Evolutionary conservation across 108 stramenopile genomes (phyloP).

Genomic region (Pseudonitzschia multiseries): DNA sequence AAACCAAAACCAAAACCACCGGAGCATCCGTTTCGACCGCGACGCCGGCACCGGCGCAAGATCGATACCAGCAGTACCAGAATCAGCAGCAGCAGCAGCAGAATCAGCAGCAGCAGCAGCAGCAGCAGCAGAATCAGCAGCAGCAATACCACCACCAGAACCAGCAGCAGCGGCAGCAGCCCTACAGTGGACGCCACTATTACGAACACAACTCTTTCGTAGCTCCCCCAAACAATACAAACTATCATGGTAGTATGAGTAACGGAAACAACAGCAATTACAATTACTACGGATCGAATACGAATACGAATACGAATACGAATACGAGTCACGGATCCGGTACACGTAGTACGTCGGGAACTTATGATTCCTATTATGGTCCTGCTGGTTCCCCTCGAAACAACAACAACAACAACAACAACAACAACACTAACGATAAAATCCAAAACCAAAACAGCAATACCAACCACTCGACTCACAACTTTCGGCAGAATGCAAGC

Average conservation of each 20-base stretch:
- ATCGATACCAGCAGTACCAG: neutral
- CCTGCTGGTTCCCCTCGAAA: neutral
- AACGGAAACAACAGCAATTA: neutral
- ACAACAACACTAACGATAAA: neutral
- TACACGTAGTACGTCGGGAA: too few species aligned
- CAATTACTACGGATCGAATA: conserved; percentile 29
- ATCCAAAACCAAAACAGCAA: too few species aligned
- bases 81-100: too few species aligned
- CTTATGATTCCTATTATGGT: neutral
- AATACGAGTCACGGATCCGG: too few species aligned
- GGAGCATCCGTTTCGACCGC: neutral
- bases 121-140: conserved; percentile 9
- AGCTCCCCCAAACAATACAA: neutral
- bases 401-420: neutral
- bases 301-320: neutral
- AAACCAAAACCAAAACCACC: neutral
- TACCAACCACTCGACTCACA: conserved; percentile 4
- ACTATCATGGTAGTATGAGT: conserved; percentile 7
- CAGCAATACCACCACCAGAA: too few species aligned
- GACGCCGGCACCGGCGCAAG: neutral
- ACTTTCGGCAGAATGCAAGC: neutral
- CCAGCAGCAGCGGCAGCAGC: neutral
- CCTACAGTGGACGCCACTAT: neutral
- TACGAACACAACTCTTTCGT: conserved; percentile 2
- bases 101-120: neutral